Percentiles rank a stretch among this genome's conserved stretches.
These are phyloP conservation scores for Phanerochaete sordida DNA, from an alignment of 768 basidiomycete species.

Conservation along the genomic window DNA sequence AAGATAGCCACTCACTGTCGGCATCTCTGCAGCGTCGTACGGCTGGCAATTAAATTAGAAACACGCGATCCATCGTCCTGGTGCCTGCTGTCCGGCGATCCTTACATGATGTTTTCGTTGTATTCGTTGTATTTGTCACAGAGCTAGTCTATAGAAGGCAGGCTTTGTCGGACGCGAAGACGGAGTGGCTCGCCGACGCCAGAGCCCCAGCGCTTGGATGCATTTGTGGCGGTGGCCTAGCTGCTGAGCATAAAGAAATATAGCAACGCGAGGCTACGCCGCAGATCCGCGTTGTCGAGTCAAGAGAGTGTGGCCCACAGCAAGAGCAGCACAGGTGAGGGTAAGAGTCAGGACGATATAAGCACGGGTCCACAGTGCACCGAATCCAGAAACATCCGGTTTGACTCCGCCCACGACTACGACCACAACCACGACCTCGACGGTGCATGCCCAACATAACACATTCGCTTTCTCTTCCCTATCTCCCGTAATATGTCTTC, in stretches of 20 bases:
- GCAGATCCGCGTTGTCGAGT: not conserved
- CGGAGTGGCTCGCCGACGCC: not conserved
- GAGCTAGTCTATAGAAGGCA: too few species aligned
- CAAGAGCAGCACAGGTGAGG: not conserved
- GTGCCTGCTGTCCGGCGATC: too few species aligned
- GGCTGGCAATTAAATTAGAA: too few species aligned
- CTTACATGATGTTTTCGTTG: too few species aligned
- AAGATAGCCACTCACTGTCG: too few species aligned
- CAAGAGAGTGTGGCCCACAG: not conserved
- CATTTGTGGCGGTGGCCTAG: not conserved
- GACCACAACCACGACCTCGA: not conserved
- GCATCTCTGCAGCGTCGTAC: too few species aligned
- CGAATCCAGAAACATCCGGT: not conserved
- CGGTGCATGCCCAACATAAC: conserved; percentile 19
- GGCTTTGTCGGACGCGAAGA: too few species aligned
- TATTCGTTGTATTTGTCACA: too few species aligned
- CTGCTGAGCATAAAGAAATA: not conserved
- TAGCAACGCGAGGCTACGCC: not conserved
- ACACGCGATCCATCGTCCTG: too few species aligned
- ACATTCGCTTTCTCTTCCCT: conserved; percentile 17
- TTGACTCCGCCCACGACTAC: conserved; percentile 10
- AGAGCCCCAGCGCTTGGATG: not conserved
- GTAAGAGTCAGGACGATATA: not conserved
- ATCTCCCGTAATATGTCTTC: conserved; percentile 24
- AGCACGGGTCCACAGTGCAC: not conserved